A percentile compares a stretch with the other conserved stretches of the same genome.
phyloP scores from a whole-genome alignment of 345 rosid species.

The Salix suchowensis region DNA sequence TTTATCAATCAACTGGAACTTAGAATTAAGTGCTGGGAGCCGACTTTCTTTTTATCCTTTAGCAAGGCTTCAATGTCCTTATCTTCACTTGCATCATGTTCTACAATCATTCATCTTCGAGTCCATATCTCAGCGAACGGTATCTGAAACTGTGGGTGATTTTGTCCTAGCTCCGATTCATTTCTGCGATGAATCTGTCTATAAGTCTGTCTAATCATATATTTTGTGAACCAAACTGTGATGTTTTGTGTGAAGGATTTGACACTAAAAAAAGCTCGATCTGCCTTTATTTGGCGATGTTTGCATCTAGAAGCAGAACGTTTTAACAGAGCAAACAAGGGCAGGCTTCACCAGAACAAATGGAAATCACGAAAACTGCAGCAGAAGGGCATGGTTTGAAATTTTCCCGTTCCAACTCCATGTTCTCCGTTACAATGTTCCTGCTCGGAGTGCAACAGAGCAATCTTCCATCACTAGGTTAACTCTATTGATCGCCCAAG shows the following conservation, averaged over 20 bases:
- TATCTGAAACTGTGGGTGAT: neutral
- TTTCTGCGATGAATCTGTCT: neutral
- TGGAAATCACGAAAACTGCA: too few species aligned
- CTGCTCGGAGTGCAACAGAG: constrained; percentile 35
- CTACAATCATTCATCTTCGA: neutral
- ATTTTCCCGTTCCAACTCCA: constrained; percentile 89
- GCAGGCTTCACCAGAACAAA: neutral
- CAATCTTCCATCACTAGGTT: constrained; percentile 11
- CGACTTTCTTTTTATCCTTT: neutral
- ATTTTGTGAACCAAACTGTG: neutral
- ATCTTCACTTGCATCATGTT: neutral
- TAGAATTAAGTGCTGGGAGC: too few species aligned
- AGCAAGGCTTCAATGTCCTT: neutral
- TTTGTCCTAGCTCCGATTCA: neutral
- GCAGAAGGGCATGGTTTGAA: neutral
- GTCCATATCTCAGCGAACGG: neutral
- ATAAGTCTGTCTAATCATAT: neutral
- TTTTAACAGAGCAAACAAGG: neutral
- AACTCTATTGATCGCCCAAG: neutral
- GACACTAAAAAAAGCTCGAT: neutral
- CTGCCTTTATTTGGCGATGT: neutral
- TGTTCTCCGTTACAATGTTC: constrained; percentile 94
- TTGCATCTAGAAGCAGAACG: neutral
- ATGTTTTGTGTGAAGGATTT: neutral
- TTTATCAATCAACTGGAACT: neutral